Evolutionary conservation across 2,329 filamentous ascomycete genomes (phyloP).

Genomic region (Diaporthe capsici): DNA sequence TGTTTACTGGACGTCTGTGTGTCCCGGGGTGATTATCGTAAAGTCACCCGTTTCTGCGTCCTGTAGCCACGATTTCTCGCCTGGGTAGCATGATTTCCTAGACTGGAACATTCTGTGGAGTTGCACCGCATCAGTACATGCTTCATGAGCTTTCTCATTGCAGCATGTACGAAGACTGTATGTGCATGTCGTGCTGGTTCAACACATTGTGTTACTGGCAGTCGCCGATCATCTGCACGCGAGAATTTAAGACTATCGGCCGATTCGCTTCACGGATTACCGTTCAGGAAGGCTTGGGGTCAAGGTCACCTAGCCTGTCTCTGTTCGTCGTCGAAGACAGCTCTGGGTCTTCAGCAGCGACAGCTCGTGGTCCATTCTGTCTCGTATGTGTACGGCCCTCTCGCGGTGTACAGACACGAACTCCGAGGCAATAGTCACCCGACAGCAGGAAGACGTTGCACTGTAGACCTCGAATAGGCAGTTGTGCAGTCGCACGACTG

Average conservation of each 20-base stretch:
- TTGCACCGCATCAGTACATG: not conserved
- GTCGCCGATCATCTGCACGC: not conserved
- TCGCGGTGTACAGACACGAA: slow-evolving; percentile 3
- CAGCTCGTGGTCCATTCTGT: not conserved
- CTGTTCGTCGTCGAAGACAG: not conserved
- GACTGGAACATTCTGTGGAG: slow-evolving; percentile 7
- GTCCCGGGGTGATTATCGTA: not conserved
- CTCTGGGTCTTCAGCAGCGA: not conserved
- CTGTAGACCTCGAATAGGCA: not conserved
- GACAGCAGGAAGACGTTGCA: slow-evolving; percentile 26
- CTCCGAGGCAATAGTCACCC: slow-evolving; percentile 12
- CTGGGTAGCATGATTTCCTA: not conserved
- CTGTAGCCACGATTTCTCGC: not conserved
- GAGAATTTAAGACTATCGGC: not conserved
- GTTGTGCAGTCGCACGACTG: not conserved
- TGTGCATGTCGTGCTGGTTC: not conserved
- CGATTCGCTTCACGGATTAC: not conserved
- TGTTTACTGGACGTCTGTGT: not conserved
- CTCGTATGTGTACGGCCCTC: not conserved
- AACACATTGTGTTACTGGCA: not conserved
- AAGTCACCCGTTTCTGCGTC: not conserved
- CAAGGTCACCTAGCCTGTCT: not conserved
- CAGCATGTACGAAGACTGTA: not conserved
- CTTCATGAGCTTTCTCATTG: not conserved
- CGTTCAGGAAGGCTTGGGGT: not conserved